Evolutionary conservation across 257 asterid species (phyloP).

Genomic region (Craterostigma plantagineum): DNA sequence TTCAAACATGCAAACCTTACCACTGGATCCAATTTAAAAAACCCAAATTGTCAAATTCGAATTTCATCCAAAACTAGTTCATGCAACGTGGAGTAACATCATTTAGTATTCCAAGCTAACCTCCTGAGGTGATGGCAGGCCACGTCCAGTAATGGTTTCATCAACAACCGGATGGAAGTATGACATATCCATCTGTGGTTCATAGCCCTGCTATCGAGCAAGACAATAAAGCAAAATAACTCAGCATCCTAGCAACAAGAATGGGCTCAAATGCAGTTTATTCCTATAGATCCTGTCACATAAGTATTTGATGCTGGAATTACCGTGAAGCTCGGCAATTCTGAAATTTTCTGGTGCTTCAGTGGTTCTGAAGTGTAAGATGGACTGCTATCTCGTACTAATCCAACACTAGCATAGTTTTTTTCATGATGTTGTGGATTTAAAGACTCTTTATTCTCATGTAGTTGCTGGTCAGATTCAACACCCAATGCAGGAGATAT

Average conservation of each 20-base stretch:
- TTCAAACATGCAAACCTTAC: too few species aligned
- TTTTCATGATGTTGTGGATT: conserved; percentile 33
- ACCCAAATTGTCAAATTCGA: too few species aligned
- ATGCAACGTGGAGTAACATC: too few species aligned
- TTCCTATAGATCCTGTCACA: background rate
- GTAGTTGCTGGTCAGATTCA: conserved; percentile 26
- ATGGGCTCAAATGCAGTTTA: background rate
- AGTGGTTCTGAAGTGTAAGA: conserved; percentile 42
- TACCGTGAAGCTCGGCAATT: conserved; percentile 58
- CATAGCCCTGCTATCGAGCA: conserved; percentile 48
- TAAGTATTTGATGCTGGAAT: conserved; percentile 12
- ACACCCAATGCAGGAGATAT: conserved; percentile 45
- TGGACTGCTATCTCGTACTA: conserved; percentile 38
- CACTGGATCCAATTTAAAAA: too few species aligned
- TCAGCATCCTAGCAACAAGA: too few species aligned
- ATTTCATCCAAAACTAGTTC: too few species aligned
- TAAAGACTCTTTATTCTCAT: conserved; percentile 35
- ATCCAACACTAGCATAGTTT: conserved; percentile 47
- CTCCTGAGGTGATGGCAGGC: conserved; percentile 71
- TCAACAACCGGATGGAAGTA: conserved; percentile 62
- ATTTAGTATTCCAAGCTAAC: too few species aligned
- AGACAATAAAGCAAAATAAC: conserved; percentile 5
- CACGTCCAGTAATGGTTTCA: conserved; percentile 53
- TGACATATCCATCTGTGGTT: conserved; percentile 58
- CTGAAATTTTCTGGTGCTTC: conserved; percentile 42